Conservation (phyloP, 306 rosid genomes). For the Citrullus mucosospermus region DNA sequence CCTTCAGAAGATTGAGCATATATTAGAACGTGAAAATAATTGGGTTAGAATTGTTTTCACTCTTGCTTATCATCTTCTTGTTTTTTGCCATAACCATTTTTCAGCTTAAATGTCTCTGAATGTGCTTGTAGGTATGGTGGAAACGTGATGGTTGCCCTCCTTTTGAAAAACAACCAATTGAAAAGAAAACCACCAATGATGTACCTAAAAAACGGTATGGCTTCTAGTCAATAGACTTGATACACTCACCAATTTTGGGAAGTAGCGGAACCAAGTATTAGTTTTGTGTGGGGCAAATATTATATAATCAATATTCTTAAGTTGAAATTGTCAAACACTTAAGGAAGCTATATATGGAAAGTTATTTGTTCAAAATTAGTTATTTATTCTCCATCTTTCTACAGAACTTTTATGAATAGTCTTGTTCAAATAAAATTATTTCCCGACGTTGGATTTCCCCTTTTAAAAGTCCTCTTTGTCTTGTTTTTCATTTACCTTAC, state of each 20-base stretch:
- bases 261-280: neutral
- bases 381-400: neutral
- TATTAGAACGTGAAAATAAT: conserved; percentile 84
- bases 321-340: neutral
- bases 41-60: conserved; percentile 55
- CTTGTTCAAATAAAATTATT: neutral
- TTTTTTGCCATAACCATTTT: neutral
- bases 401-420: neutral
- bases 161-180: conserved; percentile 70
- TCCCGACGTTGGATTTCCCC: neutral
- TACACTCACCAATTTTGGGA: neutral
- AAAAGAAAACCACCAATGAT: conserved; percentile 58
- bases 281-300: too few species aligned
- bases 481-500: too few species aligned
- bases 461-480: too few species aligned
- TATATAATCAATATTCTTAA: too few species aligned
- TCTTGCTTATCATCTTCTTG: conserved; percentile 2
- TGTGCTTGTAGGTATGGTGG: conserved; percentile 79
- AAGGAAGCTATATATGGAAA: neutral
- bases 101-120: neutral
- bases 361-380: neutral
- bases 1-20: conserved; percentile 76
- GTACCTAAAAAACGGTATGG: conserved; percentile 75
- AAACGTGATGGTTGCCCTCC: conserved; percentile 94
- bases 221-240: conserved; percentile 1